phyloP scores from a whole-genome alignment of 1,139 yeast genomes.

The Keqinozyma sinolaborantium region DNA sequence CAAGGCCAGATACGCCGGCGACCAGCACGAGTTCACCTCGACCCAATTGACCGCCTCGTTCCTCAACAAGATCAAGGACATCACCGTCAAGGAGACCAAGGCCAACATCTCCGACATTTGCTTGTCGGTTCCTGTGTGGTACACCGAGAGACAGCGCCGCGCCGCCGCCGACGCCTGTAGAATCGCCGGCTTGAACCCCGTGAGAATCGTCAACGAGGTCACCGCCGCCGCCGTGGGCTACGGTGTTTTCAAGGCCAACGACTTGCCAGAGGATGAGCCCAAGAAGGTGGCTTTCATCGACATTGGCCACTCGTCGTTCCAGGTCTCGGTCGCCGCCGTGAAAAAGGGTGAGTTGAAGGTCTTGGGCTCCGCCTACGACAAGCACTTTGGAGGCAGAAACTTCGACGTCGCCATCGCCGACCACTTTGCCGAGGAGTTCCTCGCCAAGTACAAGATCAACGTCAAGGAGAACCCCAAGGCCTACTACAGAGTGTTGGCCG shows the following conservation, averaged over 20 bases:
- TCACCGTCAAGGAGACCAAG: slow-evolving; percentile 79
- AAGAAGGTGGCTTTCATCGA: slow-evolving; percentile 91
- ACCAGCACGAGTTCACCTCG: slow-evolving; percentile 75
- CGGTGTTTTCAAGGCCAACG: slow-evolving; percentile 96
- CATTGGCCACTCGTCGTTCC: slow-evolving; percentile 95
- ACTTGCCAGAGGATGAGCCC: slow-evolving; percentile 89
- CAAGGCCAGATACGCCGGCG: slow-evolving; percentile 81
- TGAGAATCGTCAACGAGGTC: slow-evolving; percentile 92
- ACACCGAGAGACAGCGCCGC: slow-evolving; percentile 94
- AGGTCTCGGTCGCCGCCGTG: slow-evolving; percentile 86
- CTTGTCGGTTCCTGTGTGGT: slow-evolving; percentile 96
- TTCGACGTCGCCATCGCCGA: slow-evolving; percentile 91
- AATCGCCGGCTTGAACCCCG: slow-evolving; percentile 97
- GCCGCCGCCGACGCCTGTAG: slow-evolving; percentile 94
- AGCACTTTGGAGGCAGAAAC: slow-evolving; percentile 98
- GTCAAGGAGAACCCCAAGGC: slow-evolving; percentile 91
- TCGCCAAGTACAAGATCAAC: slow-evolving; percentile 89
- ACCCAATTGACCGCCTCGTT: slow-evolving; percentile 94
- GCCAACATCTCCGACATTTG: slow-evolving; percentile 81
- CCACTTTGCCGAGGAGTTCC: slow-evolving; percentile 91
- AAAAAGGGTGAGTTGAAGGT: slow-evolving; percentile 96
- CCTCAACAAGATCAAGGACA: slow-evolving; percentile 83
- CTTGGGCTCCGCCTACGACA: slow-evolving; percentile 88
- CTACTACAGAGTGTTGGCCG: slow-evolving; percentile 84
- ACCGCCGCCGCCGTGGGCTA: slow-evolving; percentile 99